A percentile compares a stretch with the other conserved stretches of the same genome.
Evolutionary conservation across 2,329 filamentous ascomycete genomes (phyloP).

Genomic region (Colletotrichum tanaceti): DNA sequence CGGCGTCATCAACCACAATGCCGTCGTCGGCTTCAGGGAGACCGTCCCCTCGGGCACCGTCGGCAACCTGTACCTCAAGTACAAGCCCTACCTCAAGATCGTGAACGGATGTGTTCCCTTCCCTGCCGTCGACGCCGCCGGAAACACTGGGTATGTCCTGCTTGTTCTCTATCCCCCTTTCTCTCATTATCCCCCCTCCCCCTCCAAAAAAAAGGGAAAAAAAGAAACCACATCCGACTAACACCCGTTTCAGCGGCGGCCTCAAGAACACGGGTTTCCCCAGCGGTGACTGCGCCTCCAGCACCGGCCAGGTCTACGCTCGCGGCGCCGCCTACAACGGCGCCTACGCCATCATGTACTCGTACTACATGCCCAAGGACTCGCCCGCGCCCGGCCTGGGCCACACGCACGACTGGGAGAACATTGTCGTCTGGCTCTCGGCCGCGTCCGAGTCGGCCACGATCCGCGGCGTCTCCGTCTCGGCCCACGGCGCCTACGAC

Average conservation of each 20-base stretch:
- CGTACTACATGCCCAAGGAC: constrained; percentile 57
- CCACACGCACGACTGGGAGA: constrained; percentile 54
- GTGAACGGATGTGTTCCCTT: constrained; percentile 72
- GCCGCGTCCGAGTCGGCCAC: constrained; percentile 44
- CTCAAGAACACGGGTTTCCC: constrained; percentile 45
- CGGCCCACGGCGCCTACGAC: constrained; percentile 49
- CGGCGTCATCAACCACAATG: constrained; percentile 47
- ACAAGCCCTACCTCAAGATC: constrained; percentile 55
- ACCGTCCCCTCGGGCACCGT: constrained; percentile 46
- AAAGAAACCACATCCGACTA: constrained; percentile 33
- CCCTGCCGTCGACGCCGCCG: constrained; percentile 68
- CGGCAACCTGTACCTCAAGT: constrained; percentile 49
- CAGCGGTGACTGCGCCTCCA: constrained; percentile 46
- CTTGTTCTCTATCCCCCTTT: neutral
- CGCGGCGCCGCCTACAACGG: constrained; percentile 45
- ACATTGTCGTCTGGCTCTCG: constrained; percentile 49
- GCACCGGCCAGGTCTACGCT: constrained; percentile 51
- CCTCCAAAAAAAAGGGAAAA: no score
- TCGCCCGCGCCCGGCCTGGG: constrained; percentile 50
- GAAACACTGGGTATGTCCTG: constrained; percentile 65
- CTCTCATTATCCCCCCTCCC: no score
- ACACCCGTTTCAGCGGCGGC: constrained; percentile 44
- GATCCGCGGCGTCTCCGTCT: constrained; percentile 49
- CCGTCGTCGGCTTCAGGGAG: constrained; percentile 49
- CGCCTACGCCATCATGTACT: constrained; percentile 50